A percentile compares a stretch with the other conserved stretches of the same genome.
These are phyloP conservation scores for Eucalyptus tenuipes DNA, from an alignment of 345 rosid genomes.

Conservation along the genomic window DNA sequence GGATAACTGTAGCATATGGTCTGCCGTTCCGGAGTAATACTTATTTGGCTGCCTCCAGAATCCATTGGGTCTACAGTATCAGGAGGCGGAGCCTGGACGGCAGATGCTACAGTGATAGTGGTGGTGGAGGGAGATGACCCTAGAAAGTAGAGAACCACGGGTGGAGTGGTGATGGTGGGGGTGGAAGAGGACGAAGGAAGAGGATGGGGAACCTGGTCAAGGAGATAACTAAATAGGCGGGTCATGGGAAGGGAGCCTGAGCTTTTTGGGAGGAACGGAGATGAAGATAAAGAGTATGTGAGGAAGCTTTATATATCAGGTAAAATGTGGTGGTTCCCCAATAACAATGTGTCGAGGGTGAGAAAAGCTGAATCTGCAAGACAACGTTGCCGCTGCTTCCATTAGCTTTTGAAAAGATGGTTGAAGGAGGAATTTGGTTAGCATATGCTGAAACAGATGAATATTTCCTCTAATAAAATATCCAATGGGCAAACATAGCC, in stretches of 20 bases:
- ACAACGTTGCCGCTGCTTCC: neutral
- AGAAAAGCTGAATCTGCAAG: neutral
- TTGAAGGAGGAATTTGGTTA: constrained; percentile 70
- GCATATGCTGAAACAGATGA: neutral
- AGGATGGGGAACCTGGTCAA: neutral
- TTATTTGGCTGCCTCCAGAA: neutral
- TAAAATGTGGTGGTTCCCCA: neutral
- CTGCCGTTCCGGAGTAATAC: neutral
- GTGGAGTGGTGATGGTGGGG: neutral
- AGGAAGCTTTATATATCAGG: neutral
- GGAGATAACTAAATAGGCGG: neutral
- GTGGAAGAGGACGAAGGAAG: neutral
- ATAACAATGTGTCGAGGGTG: neutral
- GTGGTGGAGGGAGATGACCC: neutral
- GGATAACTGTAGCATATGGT: neutral
- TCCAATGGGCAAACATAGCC: neutral
- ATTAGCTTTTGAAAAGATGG: constrained; percentile 9
- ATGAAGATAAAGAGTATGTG: neutral
- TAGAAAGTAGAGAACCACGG: neutral
- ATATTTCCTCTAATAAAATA: neutral
- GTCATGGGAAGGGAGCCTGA: neutral
- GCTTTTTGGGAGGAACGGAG: neutral
- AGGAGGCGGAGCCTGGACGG: neutral
- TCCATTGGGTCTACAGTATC: neutral
- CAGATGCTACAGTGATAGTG: neutral